A percentile compares a stretch with the other conserved stretches of the same genome.
Conservation (phyloP, 2,329 filamentous ascomycete species). For the Penicillium occitanis region DNA sequence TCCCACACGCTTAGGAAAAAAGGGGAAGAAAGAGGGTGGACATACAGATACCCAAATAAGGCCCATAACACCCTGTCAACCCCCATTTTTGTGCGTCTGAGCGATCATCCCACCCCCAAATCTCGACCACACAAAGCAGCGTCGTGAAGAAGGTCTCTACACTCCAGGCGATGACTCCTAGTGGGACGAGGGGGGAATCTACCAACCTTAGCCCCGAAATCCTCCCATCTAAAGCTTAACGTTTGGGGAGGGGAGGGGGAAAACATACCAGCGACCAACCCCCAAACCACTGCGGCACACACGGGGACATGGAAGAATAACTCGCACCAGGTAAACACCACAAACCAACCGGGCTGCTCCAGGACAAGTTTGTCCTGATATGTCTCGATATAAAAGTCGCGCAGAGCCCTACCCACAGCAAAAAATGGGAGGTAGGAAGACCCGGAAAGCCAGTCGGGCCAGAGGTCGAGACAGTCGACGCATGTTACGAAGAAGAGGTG, state of each 20-base stretch:
- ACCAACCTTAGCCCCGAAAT: background rate
- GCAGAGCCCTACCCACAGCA: slow-evolving; percentile 50
- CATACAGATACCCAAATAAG: slow-evolving; percentile 58
- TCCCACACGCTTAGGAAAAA: background rate
- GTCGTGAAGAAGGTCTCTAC: slow-evolving; percentile 63
- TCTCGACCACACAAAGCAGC: slow-evolving; percentile 62
- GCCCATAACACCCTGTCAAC: slow-evolving; percentile 56
- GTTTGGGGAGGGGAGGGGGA: background rate
- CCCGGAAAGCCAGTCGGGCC: slow-evolving; percentile 36
- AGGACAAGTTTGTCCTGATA: slow-evolving; percentile 66
- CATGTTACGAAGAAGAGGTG: slow-evolving; percentile 16
- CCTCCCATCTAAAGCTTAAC: background rate
- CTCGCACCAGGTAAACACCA: slow-evolving; percentile 58
- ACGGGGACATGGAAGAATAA: slow-evolving; percentile 61
- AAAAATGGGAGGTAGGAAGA: slow-evolving; percentile 51
- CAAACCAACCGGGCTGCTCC: slow-evolving; percentile 60
- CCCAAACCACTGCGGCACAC: slow-evolving; percentile 56
- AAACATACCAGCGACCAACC: slow-evolving; percentile 51
- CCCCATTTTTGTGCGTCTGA: slow-evolving; percentile 48
- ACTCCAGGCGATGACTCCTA: slow-evolving; percentile 61
- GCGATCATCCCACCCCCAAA: slow-evolving; percentile 56
- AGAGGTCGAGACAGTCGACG: slow-evolving; percentile 20
- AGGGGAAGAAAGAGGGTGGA: slow-evolving; percentile 19
- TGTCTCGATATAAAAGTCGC: slow-evolving; percentile 58
- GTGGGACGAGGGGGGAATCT: slow-evolving; percentile 59